These are phyloP conservation scores for Aphanocladium album DNA, from an alignment of 2,329 filamentous ascomycete genomes.

Conservation along the genomic window DNA sequence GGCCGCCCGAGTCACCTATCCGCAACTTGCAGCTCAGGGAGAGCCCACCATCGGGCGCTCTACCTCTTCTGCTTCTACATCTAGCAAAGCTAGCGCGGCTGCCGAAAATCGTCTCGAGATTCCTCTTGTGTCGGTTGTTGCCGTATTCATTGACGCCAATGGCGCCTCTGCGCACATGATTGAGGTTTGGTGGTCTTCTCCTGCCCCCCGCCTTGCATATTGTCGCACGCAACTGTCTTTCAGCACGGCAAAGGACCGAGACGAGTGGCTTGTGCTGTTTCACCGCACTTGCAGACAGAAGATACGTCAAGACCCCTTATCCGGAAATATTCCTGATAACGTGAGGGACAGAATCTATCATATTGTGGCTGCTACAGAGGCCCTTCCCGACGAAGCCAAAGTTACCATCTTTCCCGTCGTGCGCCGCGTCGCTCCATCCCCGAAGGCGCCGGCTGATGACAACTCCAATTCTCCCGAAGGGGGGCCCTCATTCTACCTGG, in stretches of 20 bases:
- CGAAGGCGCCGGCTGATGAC: slow-evolving; percentile 39
- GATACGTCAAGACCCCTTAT: slow-evolving; percentile 29
- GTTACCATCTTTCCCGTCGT: slow-evolving; percentile 48
- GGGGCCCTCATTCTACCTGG: slow-evolving; percentile 49
- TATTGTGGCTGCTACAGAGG: slow-evolving; percentile 42
- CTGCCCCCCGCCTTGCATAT: slow-evolving; percentile 39
- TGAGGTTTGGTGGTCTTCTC: slow-evolving; percentile 53
- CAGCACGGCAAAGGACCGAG: slow-evolving; percentile 41
- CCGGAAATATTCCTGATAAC: slow-evolving; percentile 39
- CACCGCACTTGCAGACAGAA: slow-evolving; percentile 37
- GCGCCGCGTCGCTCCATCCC: slow-evolving; percentile 37
- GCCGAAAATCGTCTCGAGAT: slow-evolving; percentile 40
- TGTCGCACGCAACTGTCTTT: slow-evolving; percentile 47
- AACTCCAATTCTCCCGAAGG: slow-evolving; percentile 43
- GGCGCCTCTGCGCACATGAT: slow-evolving; percentile 45
- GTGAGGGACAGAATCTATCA: slow-evolving; percentile 42
- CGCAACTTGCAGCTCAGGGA: slow-evolving; percentile 33
- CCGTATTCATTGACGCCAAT: slow-evolving; percentile 48
- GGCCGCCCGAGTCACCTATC: slow-evolving; percentile 44
- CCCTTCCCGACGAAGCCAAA: slow-evolving; percentile 24
- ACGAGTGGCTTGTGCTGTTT: slow-evolving; percentile 45
- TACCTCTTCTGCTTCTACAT: slow-evolving; percentile 20
- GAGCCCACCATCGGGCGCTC: slow-evolving; percentile 18
- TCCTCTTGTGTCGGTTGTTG: slow-evolving; percentile 46
- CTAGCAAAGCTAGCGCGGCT: slow-evolving; percentile 25